Percentiles rank a stretch among this genome's conserved stretches.
These are phyloP conservation scores for Hyphopichia burtonii DNA, from an alignment of 1,139 yeast species.

Conservation along the genomic window DNA sequence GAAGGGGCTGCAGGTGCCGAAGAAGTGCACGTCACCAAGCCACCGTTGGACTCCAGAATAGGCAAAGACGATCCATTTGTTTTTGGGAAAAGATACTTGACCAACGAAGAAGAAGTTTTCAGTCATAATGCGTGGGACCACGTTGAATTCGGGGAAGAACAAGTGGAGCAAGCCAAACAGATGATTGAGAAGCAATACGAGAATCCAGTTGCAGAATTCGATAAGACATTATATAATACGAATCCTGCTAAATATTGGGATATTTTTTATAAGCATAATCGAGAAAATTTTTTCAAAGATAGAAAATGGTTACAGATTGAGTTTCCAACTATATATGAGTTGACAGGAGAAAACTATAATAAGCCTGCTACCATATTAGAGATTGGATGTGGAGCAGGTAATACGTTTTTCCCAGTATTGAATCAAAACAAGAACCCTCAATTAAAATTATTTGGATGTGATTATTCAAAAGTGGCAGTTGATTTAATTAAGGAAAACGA, in stretches of 20 bases:
- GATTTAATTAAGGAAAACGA: constrained; percentile 71
- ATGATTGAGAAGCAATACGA: constrained; percentile 75
- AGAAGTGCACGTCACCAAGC: constrained; percentile 16
- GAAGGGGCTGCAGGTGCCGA: constrained; percentile 2
- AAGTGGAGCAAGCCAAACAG: constrained; percentile 69
- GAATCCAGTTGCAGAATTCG: constrained; percentile 82
- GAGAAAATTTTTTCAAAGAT: constrained; percentile 92
- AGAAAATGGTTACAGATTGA: constrained; percentile 95
- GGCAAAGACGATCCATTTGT: constrained; percentile 90
- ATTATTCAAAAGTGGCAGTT: constrained; percentile 87
- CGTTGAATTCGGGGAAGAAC: constrained; percentile 97
- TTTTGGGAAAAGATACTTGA: constrained; percentile 82
- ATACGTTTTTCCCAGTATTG: constrained; percentile 88
- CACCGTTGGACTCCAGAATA: constrained; percentile 53
- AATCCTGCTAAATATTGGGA: constrained; percentile 97
- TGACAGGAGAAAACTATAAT: constrained; percentile 62
- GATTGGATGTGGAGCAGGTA: constrained; percentile 98
- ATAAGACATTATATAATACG: constrained; percentile 71
- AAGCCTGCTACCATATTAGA: constrained; percentile 79
- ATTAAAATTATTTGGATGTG: constrained; percentile 79
- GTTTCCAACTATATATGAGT: constrained; percentile 80
- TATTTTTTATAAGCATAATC: constrained; percentile 83
- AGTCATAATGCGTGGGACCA: constrained; percentile 97
- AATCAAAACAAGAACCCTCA: constrained; percentile 78
- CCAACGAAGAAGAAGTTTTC: constrained; percentile 79